Percentiles rank a stretch among this genome's conserved stretches.
These are phyloP conservation scores for Melastoma malabathricum DNA, from an alignment of 345 rosid genomes.

Conservation along the genomic window DNA sequence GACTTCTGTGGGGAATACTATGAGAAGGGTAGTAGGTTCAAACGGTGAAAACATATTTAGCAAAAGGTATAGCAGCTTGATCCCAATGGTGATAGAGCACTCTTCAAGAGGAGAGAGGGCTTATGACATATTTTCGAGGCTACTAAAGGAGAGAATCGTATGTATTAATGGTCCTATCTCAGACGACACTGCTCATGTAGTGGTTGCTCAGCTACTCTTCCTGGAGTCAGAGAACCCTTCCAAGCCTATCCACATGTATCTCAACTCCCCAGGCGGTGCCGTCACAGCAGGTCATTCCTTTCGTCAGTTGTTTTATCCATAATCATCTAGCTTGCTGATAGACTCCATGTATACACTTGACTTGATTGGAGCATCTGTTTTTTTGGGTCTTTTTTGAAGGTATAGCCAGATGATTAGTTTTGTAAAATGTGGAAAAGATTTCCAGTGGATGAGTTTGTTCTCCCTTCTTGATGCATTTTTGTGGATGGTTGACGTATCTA, in stretches of 20 bases:
- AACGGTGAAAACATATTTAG: too few species aligned
- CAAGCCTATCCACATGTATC: slow-evolving; percentile 94
- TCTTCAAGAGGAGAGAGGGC: slow-evolving; percentile 98
- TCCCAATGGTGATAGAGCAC: slow-evolving; percentile 97
- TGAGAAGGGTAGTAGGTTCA: too few species aligned
- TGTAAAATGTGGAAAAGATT: too few species aligned
- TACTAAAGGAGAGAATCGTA: slow-evolving; percentile 83
- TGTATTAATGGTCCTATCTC: slow-evolving; percentile 89
- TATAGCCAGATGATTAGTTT: too few species aligned
- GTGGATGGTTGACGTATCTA: not conserved
- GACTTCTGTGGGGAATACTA: too few species aligned
- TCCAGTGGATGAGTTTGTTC: too few species aligned
- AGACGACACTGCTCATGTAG: slow-evolving; percentile 89
- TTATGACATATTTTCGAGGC: slow-evolving; percentile 88
- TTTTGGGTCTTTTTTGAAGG: not conserved
- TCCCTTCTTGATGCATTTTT: not conserved
- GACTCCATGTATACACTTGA: not conserved
- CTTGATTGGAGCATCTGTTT: not conserved
- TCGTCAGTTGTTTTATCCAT: not conserved
- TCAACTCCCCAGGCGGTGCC: slow-evolving; percentile 94
- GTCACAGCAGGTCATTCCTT: slow-evolving; percentile 72
- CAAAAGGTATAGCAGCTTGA: slow-evolving; percentile 19
- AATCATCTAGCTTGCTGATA: too few species aligned
- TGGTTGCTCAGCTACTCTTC: slow-evolving; percentile 95
- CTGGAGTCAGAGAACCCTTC: slow-evolving; percentile 97